Percentiles rank a stretch among this genome's conserved stretches.
Conservation (phyloP, 345 rosid genomes). For the Geranium rotundifolium region DNA sequence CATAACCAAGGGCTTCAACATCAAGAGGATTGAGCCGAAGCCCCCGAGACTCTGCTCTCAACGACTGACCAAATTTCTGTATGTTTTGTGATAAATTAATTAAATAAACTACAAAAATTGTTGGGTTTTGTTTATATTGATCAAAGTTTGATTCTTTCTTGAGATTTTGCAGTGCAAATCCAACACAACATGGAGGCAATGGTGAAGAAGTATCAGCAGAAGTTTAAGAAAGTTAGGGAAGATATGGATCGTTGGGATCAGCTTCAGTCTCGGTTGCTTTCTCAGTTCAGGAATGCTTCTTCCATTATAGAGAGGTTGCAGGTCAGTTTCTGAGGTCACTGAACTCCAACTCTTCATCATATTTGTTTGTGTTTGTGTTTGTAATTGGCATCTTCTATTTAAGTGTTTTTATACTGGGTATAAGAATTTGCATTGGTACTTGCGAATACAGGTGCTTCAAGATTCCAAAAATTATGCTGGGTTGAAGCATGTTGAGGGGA, state of each 20-base stretch:
- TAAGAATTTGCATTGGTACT: background rate
- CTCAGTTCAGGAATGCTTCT: conserved; percentile 54
- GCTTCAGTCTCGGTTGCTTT: conserved; percentile 48
- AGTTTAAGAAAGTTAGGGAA: conserved; percentile 41
- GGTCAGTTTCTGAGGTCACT: conserved; percentile 14
- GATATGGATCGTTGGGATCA: conserved; percentile 60
- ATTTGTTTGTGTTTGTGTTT: background rate
- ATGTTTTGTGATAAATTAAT: too few species aligned
- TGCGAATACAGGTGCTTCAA: conserved; percentile 31
- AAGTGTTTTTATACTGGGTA: background rate
- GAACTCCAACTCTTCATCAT: conserved; percentile 3
- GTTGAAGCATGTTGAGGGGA: conserved; percentile 40
- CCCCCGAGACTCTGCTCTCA: too few species aligned
- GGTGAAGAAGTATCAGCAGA: conserved; percentile 62
- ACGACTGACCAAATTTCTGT: too few species aligned
- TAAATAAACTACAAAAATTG: too few species aligned
- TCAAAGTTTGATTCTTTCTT: background rate
- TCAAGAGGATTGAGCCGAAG: too few species aligned
- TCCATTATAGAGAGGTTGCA: conserved; percentile 58
- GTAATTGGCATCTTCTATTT: background rate
- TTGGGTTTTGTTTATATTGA: background rate
- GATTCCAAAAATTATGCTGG: conserved; percentile 39
- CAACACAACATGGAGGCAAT: conserved; percentile 41
- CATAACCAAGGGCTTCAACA: too few species aligned
- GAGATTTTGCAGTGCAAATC: background rate